Percentiles rank a stretch among this genome's conserved stretches.
These are phyloP conservation scores for Allomyces macrogynus DNA, from an alignment of 192 early-diverging fungal genomes.

Conservation along the genomic window DNA sequence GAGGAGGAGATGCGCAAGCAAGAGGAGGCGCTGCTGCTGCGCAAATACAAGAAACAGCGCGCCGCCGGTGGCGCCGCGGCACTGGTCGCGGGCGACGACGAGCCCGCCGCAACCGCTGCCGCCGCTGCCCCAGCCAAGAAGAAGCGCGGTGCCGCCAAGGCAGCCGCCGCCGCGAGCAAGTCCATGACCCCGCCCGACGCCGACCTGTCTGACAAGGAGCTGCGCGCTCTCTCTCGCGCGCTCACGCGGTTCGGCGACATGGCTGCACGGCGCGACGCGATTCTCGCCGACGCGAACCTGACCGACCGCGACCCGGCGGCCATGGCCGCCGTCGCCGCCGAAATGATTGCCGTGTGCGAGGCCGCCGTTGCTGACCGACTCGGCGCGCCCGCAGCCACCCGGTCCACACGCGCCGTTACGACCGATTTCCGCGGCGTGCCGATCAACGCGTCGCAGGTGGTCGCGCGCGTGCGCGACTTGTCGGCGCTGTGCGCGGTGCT, in stretches of 20 bases:
- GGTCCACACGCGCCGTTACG: constrained; percentile 11
- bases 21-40: not conserved
- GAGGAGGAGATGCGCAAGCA: constrained; percentile 25
- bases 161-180: not conserved
- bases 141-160: constrained; percentile 8
- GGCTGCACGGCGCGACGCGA: constrained; percentile 53
- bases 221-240: constrained; percentile 59
- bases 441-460: constrained; percentile 65
- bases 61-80: constrained; percentile 13
- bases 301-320: constrained; percentile 31
- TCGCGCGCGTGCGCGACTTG: constrained; percentile 56
- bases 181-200: not conserved
- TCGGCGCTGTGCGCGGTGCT: constrained; percentile 40
- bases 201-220: constrained; percentile 53
- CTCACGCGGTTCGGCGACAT: constrained; percentile 69
- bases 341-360: constrained; percentile 23
- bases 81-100: constrained; percentile 13
- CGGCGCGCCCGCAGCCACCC: constrained; percentile 17
- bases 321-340: constrained; percentile 18
- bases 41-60: constrained; percentile 14
- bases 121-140: constrained; percentile 3
- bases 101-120: constrained; percentile 2
- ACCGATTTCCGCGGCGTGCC: constrained; percentile 51
- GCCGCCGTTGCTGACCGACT: constrained; percentile 14
- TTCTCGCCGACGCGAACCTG: constrained; percentile 62